These are phyloP conservation scores for Chaetoscypha palmicola DNA, from an alignment of 2,329 filamentous ascomycete species.

Conservation along the genomic window DNA sequence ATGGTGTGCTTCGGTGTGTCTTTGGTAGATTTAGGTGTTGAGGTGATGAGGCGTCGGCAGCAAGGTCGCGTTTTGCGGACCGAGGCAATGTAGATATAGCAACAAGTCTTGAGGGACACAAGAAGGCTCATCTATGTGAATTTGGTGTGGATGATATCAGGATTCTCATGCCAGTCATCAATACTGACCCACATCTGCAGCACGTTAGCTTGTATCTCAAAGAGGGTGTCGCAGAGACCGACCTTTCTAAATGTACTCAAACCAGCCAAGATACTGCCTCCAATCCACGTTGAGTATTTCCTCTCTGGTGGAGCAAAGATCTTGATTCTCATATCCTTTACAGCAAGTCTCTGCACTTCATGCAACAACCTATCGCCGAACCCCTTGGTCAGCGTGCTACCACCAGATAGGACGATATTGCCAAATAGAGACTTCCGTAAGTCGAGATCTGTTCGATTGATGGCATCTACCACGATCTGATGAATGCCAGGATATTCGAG, in stretches of 20 bases:
- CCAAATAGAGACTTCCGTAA: conserved; percentile 88
- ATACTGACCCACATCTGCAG: conserved; percentile 97
- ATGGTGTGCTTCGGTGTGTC: too few species aligned
- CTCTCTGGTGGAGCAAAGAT: conserved; percentile 96
- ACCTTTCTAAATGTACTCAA: conserved; percentile 98
- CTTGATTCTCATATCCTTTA: conserved; percentile 99
- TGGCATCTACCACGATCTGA: conserved; percentile 95
- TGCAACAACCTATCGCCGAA: conserved; percentile 89
- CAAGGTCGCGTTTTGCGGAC: neutral
- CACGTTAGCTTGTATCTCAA: conserved; percentile 3
- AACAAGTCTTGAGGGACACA: neutral
- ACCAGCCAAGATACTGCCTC: conserved; percentile 91
- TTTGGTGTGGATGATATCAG: conserved; percentile 97
- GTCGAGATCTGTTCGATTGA: conserved; percentile 91
- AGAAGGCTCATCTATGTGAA: conserved; percentile 55
- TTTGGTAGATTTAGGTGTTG: neutral
- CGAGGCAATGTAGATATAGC: neutral
- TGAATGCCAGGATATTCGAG: conserved; percentile 95
- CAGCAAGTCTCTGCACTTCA: conserved; percentile 86
- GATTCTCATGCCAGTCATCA: conserved; percentile 99
- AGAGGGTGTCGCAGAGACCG: conserved; percentile 27
- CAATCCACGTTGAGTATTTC: conserved; percentile 99
- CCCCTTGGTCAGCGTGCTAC: conserved; percentile 91
- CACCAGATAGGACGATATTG: conserved; percentile 95
- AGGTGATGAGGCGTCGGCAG: neutral